A percentile compares a stretch with the other conserved stretches of the same genome.
Conservation (phyloP, 768 basidiomycete genomes). For the Pilatotrama ljubarskyi region DNA sequence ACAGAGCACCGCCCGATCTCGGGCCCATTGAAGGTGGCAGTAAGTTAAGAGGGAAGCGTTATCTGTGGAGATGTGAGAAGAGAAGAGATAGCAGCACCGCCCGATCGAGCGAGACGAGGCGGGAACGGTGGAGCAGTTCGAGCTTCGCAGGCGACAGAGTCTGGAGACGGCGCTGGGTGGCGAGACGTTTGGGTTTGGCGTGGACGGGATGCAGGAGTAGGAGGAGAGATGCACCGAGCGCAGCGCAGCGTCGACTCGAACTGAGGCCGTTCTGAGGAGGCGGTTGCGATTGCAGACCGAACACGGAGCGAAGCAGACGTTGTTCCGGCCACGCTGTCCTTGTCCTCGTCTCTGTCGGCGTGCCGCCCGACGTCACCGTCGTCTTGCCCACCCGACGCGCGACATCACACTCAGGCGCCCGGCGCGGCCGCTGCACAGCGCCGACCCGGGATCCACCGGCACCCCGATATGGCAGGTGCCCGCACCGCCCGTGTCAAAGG, state of each 20-base stretch:
- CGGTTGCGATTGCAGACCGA: not conserved
- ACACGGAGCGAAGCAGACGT: not conserved
- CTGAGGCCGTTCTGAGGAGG: not conserved
- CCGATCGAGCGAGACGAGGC: not conserved
- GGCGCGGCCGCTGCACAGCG: not conserved
- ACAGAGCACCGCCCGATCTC: too few species aligned
- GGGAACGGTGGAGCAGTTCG: not conserved
- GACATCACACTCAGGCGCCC: not conserved
- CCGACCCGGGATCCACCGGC: conserved; percentile 1
- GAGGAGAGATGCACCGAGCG: not conserved
- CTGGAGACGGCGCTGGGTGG: not conserved
- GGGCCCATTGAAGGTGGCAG: too few species aligned
- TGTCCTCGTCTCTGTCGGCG: not conserved
- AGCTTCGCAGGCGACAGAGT: not conserved
- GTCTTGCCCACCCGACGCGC: conserved; percentile 7
- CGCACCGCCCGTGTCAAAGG: conserved; percentile 1
- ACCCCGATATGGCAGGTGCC: not conserved
- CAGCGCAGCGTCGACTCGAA: not conserved
- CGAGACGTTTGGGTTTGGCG: not conserved
- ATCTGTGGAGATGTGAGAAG: too few species aligned
- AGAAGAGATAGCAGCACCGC: too few species aligned
- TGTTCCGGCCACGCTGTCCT: conserved; percentile 7
- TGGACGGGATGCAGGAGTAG: not conserved
- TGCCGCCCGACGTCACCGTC: conserved; percentile 2
- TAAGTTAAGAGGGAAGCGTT: too few species aligned